phyloP scores from a whole-genome alignment of 495 filamentous ascomycete species.

The Podospora bellae-mahoneyi region DNA sequence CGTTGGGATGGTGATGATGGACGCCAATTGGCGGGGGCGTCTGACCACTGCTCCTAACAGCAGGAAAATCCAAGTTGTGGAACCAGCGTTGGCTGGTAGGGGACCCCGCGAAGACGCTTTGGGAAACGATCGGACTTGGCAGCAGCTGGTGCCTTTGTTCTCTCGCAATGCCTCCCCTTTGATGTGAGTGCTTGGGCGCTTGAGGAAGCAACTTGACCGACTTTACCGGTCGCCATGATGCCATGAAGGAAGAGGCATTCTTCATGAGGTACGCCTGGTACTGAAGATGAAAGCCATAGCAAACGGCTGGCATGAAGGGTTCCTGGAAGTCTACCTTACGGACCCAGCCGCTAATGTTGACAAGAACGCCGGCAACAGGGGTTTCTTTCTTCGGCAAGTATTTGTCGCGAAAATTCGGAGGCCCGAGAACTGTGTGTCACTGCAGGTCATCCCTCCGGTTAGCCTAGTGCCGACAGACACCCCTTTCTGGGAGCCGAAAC shows the following conservation, averaged over 20 bases:
- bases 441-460: conserved; percentile 9
- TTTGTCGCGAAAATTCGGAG: neutral
- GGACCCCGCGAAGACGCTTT: conserved; percentile 5
- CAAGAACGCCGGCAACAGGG: neutral
- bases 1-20: neutral
- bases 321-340: neutral
- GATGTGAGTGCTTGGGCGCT: neutral
- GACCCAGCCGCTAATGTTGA: neutral
- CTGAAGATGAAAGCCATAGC: neutral
- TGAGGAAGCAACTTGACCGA: neutral
- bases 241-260: neutral
- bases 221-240: neutral
- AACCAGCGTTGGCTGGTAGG: neutral
- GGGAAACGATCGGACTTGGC: conserved; percentile 9
- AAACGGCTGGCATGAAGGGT: neutral
- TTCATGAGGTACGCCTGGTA: neutral
- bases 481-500: neutral
- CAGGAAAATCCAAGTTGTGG: neutral
- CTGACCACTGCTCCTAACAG: neutral
- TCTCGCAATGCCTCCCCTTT: neutral
- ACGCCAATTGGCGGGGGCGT: neutral
- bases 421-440: neutral
- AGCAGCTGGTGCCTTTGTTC: neutral
- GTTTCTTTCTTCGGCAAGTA: neutral
- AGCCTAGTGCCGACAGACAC: conserved; percentile 4